Evolutionary conservation across 176 grass and related monocot species (phyloP), one percentile per base, ranked within the genome.

Genomic region (Miscanthus lutarioriparius): DNA sequence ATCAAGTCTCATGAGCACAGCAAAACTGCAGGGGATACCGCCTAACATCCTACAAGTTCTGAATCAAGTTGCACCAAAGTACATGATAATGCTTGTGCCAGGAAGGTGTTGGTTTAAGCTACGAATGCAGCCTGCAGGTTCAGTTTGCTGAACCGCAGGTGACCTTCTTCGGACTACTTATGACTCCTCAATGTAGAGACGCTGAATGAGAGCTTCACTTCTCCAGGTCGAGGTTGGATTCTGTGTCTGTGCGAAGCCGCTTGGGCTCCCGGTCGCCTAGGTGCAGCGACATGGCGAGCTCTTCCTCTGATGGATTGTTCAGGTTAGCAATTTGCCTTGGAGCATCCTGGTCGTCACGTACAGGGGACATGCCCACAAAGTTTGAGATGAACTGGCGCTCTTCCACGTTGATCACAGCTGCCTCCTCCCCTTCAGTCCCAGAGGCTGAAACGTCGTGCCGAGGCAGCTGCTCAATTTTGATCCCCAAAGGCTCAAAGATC

Each of bases 301-400:
- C 93, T 83, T 98, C 96, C 53, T 92, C 96, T 0, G 91, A 95
- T 10, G 91, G 89, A 51, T 87, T 91, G n/a, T 86, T 90, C 84
- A 95, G 76, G 45, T 79, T 85, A 13, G 91, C 51, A n/a, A 94
- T 86, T 74, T 73, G 91, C 45, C 89, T 89, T 14, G 78, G 67
- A 80, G 81, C 67, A 71, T 84, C 92, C 27, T 89, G 85, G 53
- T 86, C 76, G 7, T 32, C 39, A 16, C 70, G 91, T 74, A 87
- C 48, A 0, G 93, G 93, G 3, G 93, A 92, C 72, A 88, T 92
- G 49, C 80, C 86, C 0, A 27, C 84, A 23, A 98, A 89, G 67
- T 91, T 98, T 47, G 93, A 91, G 54, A 98, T 95, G 91, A 98
- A 94, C 80, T 94, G 96, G 71, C 78, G 92, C 83, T 98, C 95